Evolutionary conservation across 768 basidiomycete species (phyloP).

Genomic region (Tylopilus vinaceipallidus): DNA sequence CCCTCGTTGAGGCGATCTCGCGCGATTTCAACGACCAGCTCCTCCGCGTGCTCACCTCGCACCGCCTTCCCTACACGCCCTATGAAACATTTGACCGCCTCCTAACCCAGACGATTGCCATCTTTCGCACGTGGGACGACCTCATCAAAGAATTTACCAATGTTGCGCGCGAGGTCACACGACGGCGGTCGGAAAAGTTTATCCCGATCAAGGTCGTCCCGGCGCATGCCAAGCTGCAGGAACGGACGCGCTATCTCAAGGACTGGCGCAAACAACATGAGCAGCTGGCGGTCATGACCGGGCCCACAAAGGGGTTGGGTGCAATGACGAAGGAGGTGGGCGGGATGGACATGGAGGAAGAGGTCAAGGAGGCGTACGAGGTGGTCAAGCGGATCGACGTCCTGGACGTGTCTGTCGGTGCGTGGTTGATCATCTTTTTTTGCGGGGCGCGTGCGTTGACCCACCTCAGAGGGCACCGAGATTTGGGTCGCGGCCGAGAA

Average conservation of each 20-base stretch:
- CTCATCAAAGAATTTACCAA: slow-evolving; percentile 90
- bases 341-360: slow-evolving; percentile 97
- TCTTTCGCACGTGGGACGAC: slow-evolving; percentile 89
- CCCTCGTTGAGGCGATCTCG: slow-evolving; percentile 97
- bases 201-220: slow-evolving; percentile 94
- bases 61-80: slow-evolving; percentile 89
- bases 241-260: slow-evolving; percentile 79
- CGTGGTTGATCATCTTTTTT: slow-evolving; percentile 24
- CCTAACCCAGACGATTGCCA: slow-evolving; percentile 68
- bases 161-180: slow-evolving; percentile 88
- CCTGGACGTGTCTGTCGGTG: slow-evolving; percentile 88
- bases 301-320: slow-evolving; percentile 83
- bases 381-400: slow-evolving; percentile 97
- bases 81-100: slow-evolving; percentile 93
- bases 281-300: slow-evolving; percentile 96
- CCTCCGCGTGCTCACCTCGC: slow-evolving; percentile 84
- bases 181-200: slow-evolving; percentile 88
- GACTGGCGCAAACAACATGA: slow-evolving; percentile 98
- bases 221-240: slow-evolving; percentile 89
- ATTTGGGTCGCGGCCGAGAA: slow-evolving; percentile 98
- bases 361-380: slow-evolving; percentile 95
- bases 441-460: neutral
- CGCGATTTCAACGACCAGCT: slow-evolving; percentile 96
- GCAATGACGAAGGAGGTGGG: slow-evolving; percentile 73
- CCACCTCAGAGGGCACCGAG: slow-evolving; percentile 82